Percentiles rank a stretch among this genome's conserved stretches.
Conservation (phyloP, 2,329 filamentous ascomycete species). For the Rhinocladiella mackenziei region DNA sequence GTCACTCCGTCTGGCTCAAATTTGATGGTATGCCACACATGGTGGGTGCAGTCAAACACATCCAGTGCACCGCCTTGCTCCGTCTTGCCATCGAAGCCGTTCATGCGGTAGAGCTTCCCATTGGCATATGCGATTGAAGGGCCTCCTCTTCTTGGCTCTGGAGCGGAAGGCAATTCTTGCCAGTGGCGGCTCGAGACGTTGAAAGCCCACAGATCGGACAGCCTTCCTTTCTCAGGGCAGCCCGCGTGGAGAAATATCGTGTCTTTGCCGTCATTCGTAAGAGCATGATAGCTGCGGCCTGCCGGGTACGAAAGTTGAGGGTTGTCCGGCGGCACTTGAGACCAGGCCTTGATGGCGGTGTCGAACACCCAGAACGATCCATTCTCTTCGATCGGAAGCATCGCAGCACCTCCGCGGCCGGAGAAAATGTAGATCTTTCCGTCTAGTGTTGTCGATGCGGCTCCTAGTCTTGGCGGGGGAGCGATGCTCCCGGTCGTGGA, state of each 20-base stretch:
- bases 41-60: constrained; percentile 44
- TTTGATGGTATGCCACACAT: constrained; percentile 39
- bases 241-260: constrained; percentile 75
- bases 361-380: constrained; percentile 76
- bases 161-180: constrained; percentile 64
- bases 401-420: constrained; percentile 65
- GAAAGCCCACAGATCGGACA: constrained; percentile 75
- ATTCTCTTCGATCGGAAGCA: constrained; percentile 67
- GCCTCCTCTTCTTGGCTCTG: constrained; percentile 63
- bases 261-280: constrained; percentile 59
- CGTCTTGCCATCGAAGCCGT: constrained; percentile 68
- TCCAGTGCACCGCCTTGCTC: constrained; percentile 72
- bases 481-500: constrained; percentile 45
- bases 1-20: constrained; percentile 21
- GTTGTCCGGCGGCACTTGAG: constrained; percentile 55
- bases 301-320: constrained; percentile 50
- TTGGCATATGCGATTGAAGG: constrained; percentile 62
- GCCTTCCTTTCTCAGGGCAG: constrained; percentile 59
- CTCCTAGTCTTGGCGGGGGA: constrained; percentile 67
- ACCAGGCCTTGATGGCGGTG: constrained; percentile 62
- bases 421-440: constrained; percentile 76
- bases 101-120: constrained; percentile 69
- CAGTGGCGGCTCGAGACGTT: constrained; percentile 61
- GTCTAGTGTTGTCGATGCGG: constrained; percentile 65
- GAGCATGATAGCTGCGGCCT: constrained; percentile 67